Base-by-base conservation (phyloP, 805 yeast species). In the Sugiyamaella valdiviana region DNA sequence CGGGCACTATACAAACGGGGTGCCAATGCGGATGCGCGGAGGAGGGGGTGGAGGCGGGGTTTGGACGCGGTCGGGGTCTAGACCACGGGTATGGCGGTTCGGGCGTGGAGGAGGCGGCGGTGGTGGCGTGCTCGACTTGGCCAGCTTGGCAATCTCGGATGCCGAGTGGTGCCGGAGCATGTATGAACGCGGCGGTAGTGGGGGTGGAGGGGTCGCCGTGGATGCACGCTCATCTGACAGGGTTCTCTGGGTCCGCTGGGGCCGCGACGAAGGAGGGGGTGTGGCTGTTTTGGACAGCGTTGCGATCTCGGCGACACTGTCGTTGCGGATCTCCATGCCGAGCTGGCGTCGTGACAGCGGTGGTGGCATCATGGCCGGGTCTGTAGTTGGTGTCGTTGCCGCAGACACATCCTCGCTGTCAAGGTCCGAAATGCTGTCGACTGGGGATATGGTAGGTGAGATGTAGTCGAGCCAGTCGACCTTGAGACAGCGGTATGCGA, bases 401-500 rank as follows among this genome's bases (percentile, higher is more conserved):
- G 7, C 19, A 5, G 16, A 21, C 19, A 42, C 35, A 23, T 36
- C 37, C 6, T 36, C 39, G 22, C 48, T 42, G 20, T 24, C 22
- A 26, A 19, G 16, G 15, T 26, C 49, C 17, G 24, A 36, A 19
- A 38, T 20, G 29, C 39, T 36, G 17, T 21, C 42, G n/a, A 29
- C 42, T 24, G 50, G 44, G 15, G 37, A 42, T 5, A 49, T 32
- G n/a, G 15, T 40, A 1, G 57, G 50, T 2, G 50, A 24, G 17
- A 52, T 9, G 43, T 54, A 52, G 19, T 50, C 53, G 14, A 58
- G 49, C 62, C 62, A 58, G 10, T 49, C 51, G 1, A 60, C 62
- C 5, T 42, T 40, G 19, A 61, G 44, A 44, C 65, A 61, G 19
- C 64, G 39, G 0, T 43, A 37, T 7, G 65, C 63, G n/a, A 62